Conservation (phyloP, 2,329 filamentous ascomycete species). For the Diaporthe australafricana region DNA sequence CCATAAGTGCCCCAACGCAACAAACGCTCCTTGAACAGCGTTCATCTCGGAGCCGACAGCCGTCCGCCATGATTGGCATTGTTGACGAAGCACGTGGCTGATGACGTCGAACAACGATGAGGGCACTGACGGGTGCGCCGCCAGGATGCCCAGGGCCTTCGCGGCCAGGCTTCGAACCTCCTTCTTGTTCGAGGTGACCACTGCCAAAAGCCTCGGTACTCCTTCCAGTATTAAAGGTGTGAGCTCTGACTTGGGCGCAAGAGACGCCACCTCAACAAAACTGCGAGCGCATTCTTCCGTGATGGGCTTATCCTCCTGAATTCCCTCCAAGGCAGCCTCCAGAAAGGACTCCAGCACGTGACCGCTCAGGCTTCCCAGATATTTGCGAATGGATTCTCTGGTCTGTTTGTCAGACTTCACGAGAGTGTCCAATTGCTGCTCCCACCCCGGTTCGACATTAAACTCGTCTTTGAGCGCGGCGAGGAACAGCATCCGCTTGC, state of each 20-base stretch:
- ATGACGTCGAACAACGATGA: conserved; percentile 24
- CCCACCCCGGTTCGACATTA: conserved; percentile 84
- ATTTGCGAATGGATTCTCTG: conserved; percentile 67
- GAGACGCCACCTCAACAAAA: conserved; percentile 65
- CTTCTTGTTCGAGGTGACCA: conserved; percentile 78
- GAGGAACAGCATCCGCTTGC: conserved; percentile 65
- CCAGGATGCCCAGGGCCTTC: conserved; percentile 80
- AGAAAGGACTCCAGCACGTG: conserved; percentile 58
- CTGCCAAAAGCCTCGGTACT: conserved; percentile 65
- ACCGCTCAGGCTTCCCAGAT: conserved; percentile 58
- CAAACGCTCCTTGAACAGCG: conserved; percentile 58
- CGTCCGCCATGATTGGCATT: conserved; percentile 69
- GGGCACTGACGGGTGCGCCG: conserved; percentile 66
- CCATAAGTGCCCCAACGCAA: conserved; percentile 57
- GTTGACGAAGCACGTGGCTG: conserved; percentile 55
- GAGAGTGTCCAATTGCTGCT: conserved; percentile 79
- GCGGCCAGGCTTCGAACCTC: conserved; percentile 75
- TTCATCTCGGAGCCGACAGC: conserved; percentile 57
- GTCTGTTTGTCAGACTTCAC: conserved; percentile 77
- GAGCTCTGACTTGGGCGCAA: conserved; percentile 50
- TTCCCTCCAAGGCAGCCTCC: conserved; percentile 67
- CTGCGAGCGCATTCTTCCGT: conserved; percentile 62
- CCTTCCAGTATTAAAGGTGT: conserved; percentile 54
- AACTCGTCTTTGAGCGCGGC: conserved; percentile 58
- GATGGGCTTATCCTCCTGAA: conserved; percentile 56